Conservation (phyloP, 192 early-diverging fungal species). For the Rhizophagus sp. region DNA sequence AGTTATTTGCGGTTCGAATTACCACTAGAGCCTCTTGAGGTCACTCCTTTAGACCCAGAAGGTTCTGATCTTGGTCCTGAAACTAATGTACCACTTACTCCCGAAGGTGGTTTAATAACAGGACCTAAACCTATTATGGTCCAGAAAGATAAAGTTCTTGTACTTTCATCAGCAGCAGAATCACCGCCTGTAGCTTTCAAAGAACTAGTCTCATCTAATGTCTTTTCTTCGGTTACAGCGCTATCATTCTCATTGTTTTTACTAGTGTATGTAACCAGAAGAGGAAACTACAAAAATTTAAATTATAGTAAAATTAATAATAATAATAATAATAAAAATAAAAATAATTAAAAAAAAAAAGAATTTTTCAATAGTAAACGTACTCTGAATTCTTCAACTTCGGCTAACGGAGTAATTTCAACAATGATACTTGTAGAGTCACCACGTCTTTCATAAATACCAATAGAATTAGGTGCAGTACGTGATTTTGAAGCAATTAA, state of each 20-base stretch:
- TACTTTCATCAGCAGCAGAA: conserved; percentile 37
- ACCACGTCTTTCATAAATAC: conserved; percentile 61
- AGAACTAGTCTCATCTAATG: conserved; percentile 32
- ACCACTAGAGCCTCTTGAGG: background rate
- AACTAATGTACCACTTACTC: background rate
- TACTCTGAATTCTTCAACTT: conserved; percentile 56
- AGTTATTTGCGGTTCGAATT: background rate
- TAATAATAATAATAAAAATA: no score
- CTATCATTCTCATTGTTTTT: conserved; percentile 40
- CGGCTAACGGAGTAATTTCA: conserved; percentile 54
- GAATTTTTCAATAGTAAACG: background rate
- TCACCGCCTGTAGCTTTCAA: conserved; percentile 28
- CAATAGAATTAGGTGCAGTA: conserved; percentile 36
- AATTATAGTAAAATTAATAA: no score
- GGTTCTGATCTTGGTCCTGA: background rate
- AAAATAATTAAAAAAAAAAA: background rate
- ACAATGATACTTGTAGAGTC: conserved; percentile 64
- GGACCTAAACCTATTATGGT: conserved; percentile 59
- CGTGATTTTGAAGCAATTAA: conserved; percentile 40
- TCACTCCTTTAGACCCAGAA: background rate
- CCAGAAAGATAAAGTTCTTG: conserved; percentile 61
- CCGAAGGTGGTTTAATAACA: conserved; percentile 26
- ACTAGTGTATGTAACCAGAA: conserved; percentile 57
- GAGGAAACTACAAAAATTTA: conserved; percentile 54
- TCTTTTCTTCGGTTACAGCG: conserved; percentile 31